Percentiles rank a stretch among this genome's conserved stretches.
phyloP scores from a whole-genome alignment of 1,139 yeast genomes.

The Candida sp. region DNA sequence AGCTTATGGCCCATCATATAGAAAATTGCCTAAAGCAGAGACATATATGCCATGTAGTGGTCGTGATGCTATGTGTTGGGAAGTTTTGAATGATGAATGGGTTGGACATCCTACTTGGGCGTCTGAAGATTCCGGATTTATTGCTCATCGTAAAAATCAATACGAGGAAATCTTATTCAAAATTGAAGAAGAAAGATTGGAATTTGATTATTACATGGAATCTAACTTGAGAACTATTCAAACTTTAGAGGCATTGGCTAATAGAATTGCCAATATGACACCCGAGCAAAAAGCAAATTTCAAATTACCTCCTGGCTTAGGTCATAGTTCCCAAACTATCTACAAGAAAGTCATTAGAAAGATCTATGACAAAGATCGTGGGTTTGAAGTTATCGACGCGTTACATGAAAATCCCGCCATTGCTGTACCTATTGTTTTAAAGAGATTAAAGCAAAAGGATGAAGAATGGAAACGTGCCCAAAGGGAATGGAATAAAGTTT shows the following conservation, averaged over 20 bases:
- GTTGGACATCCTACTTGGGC: slow-evolving; percentile 99
- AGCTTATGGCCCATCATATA: slow-evolving; percentile 90
- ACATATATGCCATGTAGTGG: slow-evolving; percentile 98
- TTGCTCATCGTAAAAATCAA: slow-evolving; percentile 96
- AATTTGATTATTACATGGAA: slow-evolving; percentile 93
- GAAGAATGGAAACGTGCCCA: slow-evolving; percentile 99
- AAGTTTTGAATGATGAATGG: slow-evolving; percentile 97
- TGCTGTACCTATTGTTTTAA: slow-evolving; percentile 90
- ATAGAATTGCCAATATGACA: slow-evolving; percentile 90
- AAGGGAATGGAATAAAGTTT: slow-evolving; percentile 98
- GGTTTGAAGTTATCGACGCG: slow-evolving; percentile 94
- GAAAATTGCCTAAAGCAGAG: slow-evolving; percentile 90
- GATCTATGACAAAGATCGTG: slow-evolving; percentile 91
- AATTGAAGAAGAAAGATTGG: slow-evolving; percentile 97
- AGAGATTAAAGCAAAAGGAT: slow-evolving; percentile 92
- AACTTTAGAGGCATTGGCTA: slow-evolving; percentile 92
- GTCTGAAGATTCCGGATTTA: slow-evolving; percentile 96
- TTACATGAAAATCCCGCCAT: slow-evolving; percentile 92
- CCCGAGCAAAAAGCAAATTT: slow-evolving; percentile 83
- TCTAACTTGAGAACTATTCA: slow-evolving; percentile 94
- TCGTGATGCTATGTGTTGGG: slow-evolving; percentile 99
- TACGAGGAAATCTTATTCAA: slow-evolving; percentile 94
- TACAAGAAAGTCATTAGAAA: slow-evolving; percentile 92
- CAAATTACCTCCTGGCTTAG: slow-evolving; percentile 89
- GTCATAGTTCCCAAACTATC: slow-evolving; percentile 86